Percentiles rank a stretch among this genome's conserved stretches.
These are phyloP conservation scores for Amylocystis lapponica DNA, from an alignment of 768 basidiomycete species.

Conservation along the genomic window DNA sequence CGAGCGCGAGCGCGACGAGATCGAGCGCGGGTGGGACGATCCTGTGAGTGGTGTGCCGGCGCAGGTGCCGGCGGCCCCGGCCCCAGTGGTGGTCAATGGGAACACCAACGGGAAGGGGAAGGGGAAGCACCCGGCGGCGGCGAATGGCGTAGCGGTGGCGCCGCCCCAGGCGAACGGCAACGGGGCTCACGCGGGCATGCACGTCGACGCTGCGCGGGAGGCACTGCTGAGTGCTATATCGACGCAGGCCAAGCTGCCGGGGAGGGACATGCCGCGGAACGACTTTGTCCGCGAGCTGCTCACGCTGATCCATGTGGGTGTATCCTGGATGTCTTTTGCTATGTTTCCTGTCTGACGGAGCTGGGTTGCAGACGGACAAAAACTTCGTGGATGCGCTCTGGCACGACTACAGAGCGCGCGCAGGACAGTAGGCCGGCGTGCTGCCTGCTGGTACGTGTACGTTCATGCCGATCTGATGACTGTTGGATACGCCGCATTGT, in stretches of 20 bases:
- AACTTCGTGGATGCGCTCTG: constrained; percentile 59
- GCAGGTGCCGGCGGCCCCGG: not conserved
- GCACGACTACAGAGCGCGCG: constrained; percentile 36
- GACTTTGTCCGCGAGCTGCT: constrained; percentile 67
- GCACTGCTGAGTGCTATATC: constrained; percentile 5
- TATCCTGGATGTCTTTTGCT: not conserved
- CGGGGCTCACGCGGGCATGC: constrained; percentile 4
- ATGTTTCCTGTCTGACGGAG: not conserved
- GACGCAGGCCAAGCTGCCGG: not conserved
- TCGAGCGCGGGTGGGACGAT: constrained; percentile 61
- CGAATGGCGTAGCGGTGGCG: not conserved
- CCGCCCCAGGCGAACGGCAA: not conserved
- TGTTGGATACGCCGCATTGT: no score
- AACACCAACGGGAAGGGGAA: not conserved
- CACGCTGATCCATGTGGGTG: constrained; percentile 41
- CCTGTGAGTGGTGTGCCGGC: constrained; percentile 25
- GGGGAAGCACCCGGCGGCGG: not conserved
- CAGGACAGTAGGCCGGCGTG: no score
- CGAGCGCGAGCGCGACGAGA: constrained; percentile 35
- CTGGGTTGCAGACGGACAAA: constrained; percentile 52
- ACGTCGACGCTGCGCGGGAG: constrained; percentile 7
- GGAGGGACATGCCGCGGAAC: constrained; percentile 12
- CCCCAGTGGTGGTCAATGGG: not conserved
- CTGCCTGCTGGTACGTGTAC: no score
- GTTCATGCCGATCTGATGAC: no score